A percentile compares a stretch with the other conserved stretches of the same genome.
Conservation (phyloP, 305 asterid species). For the Solanum hybrid region DNA sequence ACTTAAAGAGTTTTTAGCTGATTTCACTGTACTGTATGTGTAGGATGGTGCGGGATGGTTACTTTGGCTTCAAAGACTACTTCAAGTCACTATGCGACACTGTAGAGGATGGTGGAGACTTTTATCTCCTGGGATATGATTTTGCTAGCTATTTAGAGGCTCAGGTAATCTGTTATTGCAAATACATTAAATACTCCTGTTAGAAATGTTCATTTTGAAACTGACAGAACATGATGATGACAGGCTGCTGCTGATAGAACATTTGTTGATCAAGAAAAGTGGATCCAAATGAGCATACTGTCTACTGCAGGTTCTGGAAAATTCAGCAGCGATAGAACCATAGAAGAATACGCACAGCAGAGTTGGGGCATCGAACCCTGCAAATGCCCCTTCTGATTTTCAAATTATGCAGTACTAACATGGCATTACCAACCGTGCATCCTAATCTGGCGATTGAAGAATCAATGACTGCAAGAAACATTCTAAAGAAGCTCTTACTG, state of each 20-base stretch:
- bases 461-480: background rate
- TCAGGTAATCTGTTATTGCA: conserved; percentile 18
- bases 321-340: conserved; percentile 32
- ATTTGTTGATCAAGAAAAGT: conserved; percentile 25
- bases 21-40: background rate
- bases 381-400: conserved; percentile 25
- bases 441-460: background rate
- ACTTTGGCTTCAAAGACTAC: conserved; percentile 33
- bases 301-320: conserved; percentile 24
- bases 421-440: background rate
- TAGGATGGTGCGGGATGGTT: conserved; percentile 36
- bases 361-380: conserved; percentile 34
- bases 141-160: conserved; percentile 32
- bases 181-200: background rate
- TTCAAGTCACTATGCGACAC: conserved; percentile 27
- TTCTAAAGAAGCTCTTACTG: background rate
- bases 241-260: conserved; percentile 31
- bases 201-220: background rate
- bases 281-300: conserved; percentile 30
- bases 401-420: background rate
- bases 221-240: background rate
- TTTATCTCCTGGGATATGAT: conserved; percentile 29
- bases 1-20: background rate
- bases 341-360: conserved; percentile 29
- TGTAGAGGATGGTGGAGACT: conserved; percentile 25